A percentile compares a stretch with the other conserved stretches of the same genome.
phyloP scores from a whole-genome alignment of 202 grass and related monocot genomes.

The Brachypodium distachyon region DNA sequence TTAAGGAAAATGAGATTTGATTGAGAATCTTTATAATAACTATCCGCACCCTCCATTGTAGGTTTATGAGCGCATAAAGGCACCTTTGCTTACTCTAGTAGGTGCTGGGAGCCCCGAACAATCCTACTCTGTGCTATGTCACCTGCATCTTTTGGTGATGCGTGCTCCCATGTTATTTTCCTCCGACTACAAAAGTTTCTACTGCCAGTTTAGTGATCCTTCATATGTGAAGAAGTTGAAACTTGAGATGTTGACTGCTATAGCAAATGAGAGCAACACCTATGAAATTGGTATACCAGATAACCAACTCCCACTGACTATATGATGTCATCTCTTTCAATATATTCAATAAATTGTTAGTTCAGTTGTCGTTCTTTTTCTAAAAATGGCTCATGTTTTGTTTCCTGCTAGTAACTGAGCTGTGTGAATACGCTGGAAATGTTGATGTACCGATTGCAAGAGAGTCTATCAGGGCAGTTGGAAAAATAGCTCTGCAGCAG shows the following conservation, averaged over 20 bases:
- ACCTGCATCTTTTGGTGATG: slow-evolving; percentile 94
- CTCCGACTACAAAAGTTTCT: slow-evolving; percentile 97
- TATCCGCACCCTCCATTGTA: slow-evolving; percentile 28
- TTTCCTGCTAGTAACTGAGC: slow-evolving; percentile 68
- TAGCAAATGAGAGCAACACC: slow-evolving; percentile 99
- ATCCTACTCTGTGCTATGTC: slow-evolving; percentile 95
- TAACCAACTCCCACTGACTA: not conserved
- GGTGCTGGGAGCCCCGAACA: slow-evolving; percentile 98
- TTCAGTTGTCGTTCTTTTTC: slow-evolving; percentile 7
- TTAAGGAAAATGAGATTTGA: not conserved
- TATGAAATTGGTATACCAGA: slow-evolving; percentile 86
- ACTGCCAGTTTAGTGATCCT: slow-evolving; percentile 97
- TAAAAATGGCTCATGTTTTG: not conserved
- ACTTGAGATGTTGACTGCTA: slow-evolving; percentile 99
- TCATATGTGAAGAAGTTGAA: slow-evolving; percentile 99
- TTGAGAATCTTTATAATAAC: not conserved
- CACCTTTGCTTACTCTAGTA: slow-evolving; percentile 95
- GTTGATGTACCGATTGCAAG: slow-evolving; percentile 92
- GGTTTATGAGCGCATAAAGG: slow-evolving; percentile 98
- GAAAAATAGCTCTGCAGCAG: slow-evolving; percentile 96
- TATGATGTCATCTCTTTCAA: not conserved
- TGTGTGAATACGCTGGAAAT: slow-evolving; percentile 99
- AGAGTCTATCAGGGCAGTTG: slow-evolving; percentile 94
- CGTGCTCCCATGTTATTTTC: slow-evolving; percentile 97
- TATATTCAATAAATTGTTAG: slow-evolving; percentile 15